Evolutionary conservation across 192 early-diverging fungal species (phyloP), one percentile per base, ranked within the genome.

Genomic region (Coemansia guatemalensis): DNA sequence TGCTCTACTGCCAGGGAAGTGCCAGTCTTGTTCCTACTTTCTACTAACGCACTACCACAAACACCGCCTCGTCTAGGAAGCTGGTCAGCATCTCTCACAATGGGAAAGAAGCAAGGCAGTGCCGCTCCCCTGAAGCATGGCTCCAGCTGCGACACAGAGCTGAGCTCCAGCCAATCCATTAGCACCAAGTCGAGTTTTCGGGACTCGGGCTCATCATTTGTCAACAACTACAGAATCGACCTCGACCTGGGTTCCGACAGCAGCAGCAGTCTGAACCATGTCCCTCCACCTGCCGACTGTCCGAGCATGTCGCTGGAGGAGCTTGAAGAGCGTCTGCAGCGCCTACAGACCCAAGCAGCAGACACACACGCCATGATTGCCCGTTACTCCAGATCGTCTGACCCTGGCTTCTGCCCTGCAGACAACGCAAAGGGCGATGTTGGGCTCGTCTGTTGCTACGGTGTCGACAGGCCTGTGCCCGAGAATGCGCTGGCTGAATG

Each of bases 151-250:
- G 30, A 32, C 3, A 32, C 30, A 32, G 30, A 32, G 30, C 30
- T 32, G 30, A 32, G 30, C 30, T 32, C 30, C 30, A 32, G 30
- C 30, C 30, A 32, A 32, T 5, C 8, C 8, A 8, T 8, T 8
- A 32, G 4, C 30, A 32, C 30, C 30, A 8, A 32, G 30, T 8
- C 30, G 25, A 47, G 41, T 32, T 22, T 20, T 18, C 20, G 4
- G 27, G 58, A 59, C 35, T 18, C 25, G 26, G 17, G 3, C 53
- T 26, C 53, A 12, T 25, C 24, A 4, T 17, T 17, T 23, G n/a
- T 39, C 20, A 29, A 44, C 58, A 17, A 60, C 8, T 60, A 50
- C 59, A 29, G 17, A 8, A 9, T 60, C 12, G 59, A 60, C n/a
- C 44, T 60, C 17, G 22, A 50, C 48, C 27, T 60, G n/a, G 48